Base-by-base conservation (phyloP, 768 basidiomycete genomes). In the Mycena epipterygia region DNA sequence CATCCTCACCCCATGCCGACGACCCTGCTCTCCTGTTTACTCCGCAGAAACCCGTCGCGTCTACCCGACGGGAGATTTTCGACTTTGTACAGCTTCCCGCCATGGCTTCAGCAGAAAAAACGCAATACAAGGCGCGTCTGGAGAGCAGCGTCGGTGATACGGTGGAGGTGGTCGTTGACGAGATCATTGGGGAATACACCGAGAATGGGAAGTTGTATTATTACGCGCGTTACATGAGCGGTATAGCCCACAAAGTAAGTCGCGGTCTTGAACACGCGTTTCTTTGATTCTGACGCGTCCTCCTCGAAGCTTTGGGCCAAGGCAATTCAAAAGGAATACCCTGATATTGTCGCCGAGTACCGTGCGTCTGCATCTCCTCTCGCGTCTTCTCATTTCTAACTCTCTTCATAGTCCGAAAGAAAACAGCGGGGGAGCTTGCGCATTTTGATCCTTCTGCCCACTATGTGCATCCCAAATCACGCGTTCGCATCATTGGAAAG, bases 381-480 rank as follows among this genome's bases (percentile, higher is more conserved):
- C n/a, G n/a, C n/a, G n/a, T n/a, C n/a, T n/a, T n/a, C n/a, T n/a
- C n/a, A n/a, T n/a, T n/a, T n/a, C n/a, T n/a, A n/a, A n/a, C n/a
- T 57, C 55, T 23, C 61, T 44, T 53, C 29, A 30, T 68, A 93
- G 92, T 85, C 73, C 80, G 76, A 48, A 85, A 87, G 77, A 81
- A 88, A 76, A 76, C 69, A 33, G 77, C 75, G 7, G 88, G 87
- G 23, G 70, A 76, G 11, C 81, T 92, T 25, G 77, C 77, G 1
- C 75, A 79, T 0, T 94, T 95, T 77, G 88, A 94, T 74, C 92
- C 93, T 25, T 84, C 86, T 25, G 88, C 87, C 4, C 63, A 76
- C 41, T 83, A 88, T 67, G 84, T 94, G 13, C 90, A 93, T 73
- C 89, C 89, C 25, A 75, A 84, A 27, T 90, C 90, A 53, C 90